Conservation (phyloP, 352 stramenopile species). For the Phytophthora foliorum region DNA sequence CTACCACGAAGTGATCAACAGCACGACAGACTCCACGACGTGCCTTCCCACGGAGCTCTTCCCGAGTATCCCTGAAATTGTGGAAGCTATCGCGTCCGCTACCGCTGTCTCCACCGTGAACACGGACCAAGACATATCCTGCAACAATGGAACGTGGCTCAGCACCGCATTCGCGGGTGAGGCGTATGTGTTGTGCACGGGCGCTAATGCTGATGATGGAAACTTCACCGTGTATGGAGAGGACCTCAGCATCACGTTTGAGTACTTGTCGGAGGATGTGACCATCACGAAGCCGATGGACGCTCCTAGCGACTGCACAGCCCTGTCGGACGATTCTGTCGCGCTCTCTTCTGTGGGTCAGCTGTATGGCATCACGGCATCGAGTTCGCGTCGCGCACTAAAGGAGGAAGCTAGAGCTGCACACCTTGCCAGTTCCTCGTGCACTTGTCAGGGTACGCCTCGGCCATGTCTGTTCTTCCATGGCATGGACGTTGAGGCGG, state of each 20-base stretch:
- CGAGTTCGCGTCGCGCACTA: constrained; percentile 26
- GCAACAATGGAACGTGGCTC: constrained; percentile 47
- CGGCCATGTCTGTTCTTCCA: constrained; percentile 68
- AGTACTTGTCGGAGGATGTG: constrained; percentile 38
- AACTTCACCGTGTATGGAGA: constrained; percentile 52
- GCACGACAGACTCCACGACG: constrained; percentile 21
- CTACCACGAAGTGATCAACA: constrained; percentile 43
- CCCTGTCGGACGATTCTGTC: constrained; percentile 31
- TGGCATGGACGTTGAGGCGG: constrained; percentile 49
- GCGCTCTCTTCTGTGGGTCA: constrained; percentile 40
- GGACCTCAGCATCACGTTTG: constrained; percentile 50
- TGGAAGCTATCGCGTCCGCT: constrained; percentile 43
- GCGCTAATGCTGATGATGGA: constrained; percentile 23
- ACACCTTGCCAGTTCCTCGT: constrained; percentile 42
- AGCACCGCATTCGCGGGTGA: constrained; percentile 52
- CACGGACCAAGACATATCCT: constrained; percentile 55
- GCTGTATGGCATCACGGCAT: constrained; percentile 32
- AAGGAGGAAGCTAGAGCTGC: constrained; percentile 33
- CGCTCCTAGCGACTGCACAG: constrained; percentile 37
- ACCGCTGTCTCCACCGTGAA: constrained; percentile 43
- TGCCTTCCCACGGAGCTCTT: constrained; percentile 40
- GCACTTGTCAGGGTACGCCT: constrained; percentile 42
- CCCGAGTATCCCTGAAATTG: constrained; percentile 42
- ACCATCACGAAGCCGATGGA: constrained; percentile 35
- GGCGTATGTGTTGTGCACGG: constrained; percentile 57